Conservation (phyloP, 1,284 basidiomycete genomes). For the Rhodotorula sp. region DNA sequence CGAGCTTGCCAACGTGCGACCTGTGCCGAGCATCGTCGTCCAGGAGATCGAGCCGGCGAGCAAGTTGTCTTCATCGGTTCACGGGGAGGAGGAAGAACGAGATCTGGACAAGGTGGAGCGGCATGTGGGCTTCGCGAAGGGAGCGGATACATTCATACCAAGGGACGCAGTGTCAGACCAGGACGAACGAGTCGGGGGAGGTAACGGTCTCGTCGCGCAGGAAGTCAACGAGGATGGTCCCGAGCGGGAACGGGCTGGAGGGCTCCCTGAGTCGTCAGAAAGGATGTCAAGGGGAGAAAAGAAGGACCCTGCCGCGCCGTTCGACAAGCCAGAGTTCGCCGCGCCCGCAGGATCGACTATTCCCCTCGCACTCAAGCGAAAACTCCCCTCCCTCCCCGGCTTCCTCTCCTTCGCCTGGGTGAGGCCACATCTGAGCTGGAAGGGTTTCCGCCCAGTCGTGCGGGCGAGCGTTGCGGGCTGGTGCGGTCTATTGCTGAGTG, state of each 20-base stretch:
- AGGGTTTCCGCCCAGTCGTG: constrained; percentile 27
- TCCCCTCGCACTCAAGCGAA: background rate
- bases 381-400: constrained; percentile 9
- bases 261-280: background rate
- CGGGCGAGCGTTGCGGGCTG: constrained; percentile 31
- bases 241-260: background rate
- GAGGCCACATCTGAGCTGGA: constrained; percentile 36
- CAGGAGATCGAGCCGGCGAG: background rate
- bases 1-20: background rate
- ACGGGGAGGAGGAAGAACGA: too few species aligned
- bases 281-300: background rate
- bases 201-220: too few species aligned
- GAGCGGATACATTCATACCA: background rate
- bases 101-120: constrained; percentile 14
- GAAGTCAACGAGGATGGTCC: background rate
- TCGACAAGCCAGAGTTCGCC: background rate
- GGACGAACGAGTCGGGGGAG: background rate
- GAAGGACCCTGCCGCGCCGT: background rate
- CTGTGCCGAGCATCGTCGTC: constrained; percentile 13
- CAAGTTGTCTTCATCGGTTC: too few species aligned
- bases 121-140: constrained; percentile 18
- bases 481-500: constrained; percentile 33
- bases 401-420: constrained; percentile 20
- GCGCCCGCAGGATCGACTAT: background rate
- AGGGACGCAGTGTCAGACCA: background rate